phyloP scores from a whole-genome alignment of 2,329 filamentous ascomycete genomes.

The Pseudopithomyces maydicus region DNA sequence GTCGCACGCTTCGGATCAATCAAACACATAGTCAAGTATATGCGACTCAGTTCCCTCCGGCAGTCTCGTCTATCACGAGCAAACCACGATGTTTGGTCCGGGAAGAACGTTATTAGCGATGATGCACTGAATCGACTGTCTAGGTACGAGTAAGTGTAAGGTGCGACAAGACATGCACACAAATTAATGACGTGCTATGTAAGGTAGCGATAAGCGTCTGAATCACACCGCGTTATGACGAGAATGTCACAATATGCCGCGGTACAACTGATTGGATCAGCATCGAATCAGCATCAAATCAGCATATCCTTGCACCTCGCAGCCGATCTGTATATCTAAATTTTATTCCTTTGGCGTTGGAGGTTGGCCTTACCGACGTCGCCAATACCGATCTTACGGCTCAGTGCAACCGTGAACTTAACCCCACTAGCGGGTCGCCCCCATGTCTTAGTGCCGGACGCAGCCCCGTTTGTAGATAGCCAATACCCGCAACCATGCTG shows the following conservation, averaged over 20 bases:
- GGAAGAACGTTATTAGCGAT: too few relatives aligned
- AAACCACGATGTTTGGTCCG: too few relatives aligned
- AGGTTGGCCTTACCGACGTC: neutral
- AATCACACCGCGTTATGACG: neutral
- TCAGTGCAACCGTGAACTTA: neutral
- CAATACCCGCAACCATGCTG: neutral
- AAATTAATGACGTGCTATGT: neutral
- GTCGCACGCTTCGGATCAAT: neutral
- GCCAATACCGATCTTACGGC: neutral
- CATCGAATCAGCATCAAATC: neutral
- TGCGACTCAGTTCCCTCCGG: neutral
- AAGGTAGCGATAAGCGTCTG: neutral
- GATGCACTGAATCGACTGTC: too few relatives aligned
- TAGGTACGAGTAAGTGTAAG: neutral
- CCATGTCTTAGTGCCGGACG: neutral
- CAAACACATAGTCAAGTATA: too few relatives aligned
- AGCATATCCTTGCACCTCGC: neutral
- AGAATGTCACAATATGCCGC: neutral
- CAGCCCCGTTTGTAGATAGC: neutral
- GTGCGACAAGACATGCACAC: neutral
- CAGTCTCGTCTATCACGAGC: too few relatives aligned
- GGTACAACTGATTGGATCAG: neutral
- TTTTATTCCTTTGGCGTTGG: neutral
- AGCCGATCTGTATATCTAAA: neutral
- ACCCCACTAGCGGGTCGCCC: slow-evolving; percentile 1